Percentiles rank a stretch among this genome's conserved stretches.
These are phyloP conservation scores for Aureobasidium zeae DNA, from an alignment of 2,329 filamentous ascomycete species.

Conservation along the genomic window DNA sequence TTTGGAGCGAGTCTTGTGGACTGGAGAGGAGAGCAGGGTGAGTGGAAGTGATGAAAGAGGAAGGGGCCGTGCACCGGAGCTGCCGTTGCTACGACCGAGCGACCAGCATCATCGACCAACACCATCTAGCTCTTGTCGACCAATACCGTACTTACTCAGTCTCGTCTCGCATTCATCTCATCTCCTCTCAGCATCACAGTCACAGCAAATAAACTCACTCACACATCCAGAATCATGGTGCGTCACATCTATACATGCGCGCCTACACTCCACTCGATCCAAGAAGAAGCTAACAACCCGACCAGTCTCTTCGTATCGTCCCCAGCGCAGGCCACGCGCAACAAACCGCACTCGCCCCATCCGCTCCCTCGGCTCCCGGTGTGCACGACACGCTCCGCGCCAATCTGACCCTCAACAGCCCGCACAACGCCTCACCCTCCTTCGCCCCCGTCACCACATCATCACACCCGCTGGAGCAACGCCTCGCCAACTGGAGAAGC, in stretches of 20 bases:
- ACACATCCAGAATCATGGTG: slow-evolving; percentile 15
- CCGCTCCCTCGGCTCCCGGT: slow-evolving; percentile 83
- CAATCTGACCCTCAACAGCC: slow-evolving; percentile 56
- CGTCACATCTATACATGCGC: too few species aligned
- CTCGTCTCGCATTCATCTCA: background rate
- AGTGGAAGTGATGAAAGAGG: too few species aligned
- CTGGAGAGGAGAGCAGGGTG: background rate
- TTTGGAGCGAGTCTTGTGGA: too few species aligned
- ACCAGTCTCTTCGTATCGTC: slow-evolving; percentile 64
- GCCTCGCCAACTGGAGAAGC: slow-evolving; percentile 79
- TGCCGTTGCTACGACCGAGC: slow-evolving; percentile 5
- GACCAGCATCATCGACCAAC: slow-evolving; percentile 10
- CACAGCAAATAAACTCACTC: background rate
- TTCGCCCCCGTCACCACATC: slow-evolving; percentile 45
- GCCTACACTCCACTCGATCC: too few species aligned
- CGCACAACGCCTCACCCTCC: slow-evolving; percentile 28
- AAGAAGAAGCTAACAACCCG: slow-evolving; percentile 10
- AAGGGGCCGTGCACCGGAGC: slow-evolving; percentile 13
- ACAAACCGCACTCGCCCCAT: slow-evolving; percentile 50
- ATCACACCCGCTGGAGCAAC: slow-evolving; percentile 82
- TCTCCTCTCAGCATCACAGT: background rate
- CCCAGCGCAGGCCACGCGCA: slow-evolving; percentile 58
- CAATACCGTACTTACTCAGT: background rate
- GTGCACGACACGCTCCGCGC: slow-evolving; percentile 87
- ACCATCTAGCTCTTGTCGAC: background rate